A percentile compares a stretch with the other conserved stretches of the same genome.
These are phyloP conservation scores for Cordyceps tenuipes DNA, from an alignment of 2,329 filamentous ascomycete genomes.

Conservation along the genomic window DNA sequence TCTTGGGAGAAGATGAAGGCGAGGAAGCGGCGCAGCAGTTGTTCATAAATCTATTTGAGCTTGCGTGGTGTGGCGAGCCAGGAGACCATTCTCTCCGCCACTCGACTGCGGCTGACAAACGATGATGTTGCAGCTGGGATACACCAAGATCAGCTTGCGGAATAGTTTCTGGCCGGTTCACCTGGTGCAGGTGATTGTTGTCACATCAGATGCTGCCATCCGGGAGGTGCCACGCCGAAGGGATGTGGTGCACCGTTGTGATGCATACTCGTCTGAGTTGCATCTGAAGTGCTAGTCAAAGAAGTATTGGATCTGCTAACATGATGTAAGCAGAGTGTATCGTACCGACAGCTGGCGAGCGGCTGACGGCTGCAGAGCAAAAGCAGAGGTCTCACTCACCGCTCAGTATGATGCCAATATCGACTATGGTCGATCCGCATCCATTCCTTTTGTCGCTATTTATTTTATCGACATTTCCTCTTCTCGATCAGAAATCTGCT, in stretches of 20 bases:
- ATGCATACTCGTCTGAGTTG: neutral
- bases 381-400: neutral
- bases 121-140: neutral
- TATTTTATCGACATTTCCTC: neutral
- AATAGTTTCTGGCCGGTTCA: neutral
- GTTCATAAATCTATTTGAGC: neutral
- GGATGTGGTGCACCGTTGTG: neutral
- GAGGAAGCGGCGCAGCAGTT: neutral
- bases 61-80: neutral
- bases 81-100: neutral
- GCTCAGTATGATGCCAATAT: neutral
- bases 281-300: slow-evolving; percentile 1
- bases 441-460: neutral
- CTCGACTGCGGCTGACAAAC: neutral
- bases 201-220: slow-evolving; percentile 7
- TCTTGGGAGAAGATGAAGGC: neutral
- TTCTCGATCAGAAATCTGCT: neutral
- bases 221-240: neutral
- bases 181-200: neutral
- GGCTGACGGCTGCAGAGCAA: neutral
- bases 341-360: neutral
- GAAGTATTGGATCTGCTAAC: neutral
- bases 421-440: neutral
- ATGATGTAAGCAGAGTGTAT: neutral
- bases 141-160: neutral